Conservation (phyloP, 1,139 yeast genomes). For the Yamadazyma oceani region DNA sequence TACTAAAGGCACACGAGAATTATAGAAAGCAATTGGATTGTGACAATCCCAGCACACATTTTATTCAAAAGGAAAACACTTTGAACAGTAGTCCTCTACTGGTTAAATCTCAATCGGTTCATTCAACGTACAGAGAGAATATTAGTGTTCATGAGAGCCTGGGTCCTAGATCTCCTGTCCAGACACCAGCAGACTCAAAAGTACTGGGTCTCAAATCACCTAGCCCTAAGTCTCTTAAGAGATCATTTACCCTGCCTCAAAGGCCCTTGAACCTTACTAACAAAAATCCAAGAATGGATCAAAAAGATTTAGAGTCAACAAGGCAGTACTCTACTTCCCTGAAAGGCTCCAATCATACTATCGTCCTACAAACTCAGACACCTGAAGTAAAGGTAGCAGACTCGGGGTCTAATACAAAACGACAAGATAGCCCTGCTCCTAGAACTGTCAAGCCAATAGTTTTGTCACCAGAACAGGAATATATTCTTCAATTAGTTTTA, state of each 20-base stretch:
- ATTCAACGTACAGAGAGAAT: too few relatives aligned
- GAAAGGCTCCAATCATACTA: constrained; percentile 7
- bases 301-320: not conserved
- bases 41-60: too few relatives aligned
- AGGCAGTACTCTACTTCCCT: constrained; percentile 6
- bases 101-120: too few relatives aligned
- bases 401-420: not conserved
- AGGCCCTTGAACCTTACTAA: not conserved
- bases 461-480: constrained; percentile 43
- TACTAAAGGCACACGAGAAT: constrained; percentile 4
- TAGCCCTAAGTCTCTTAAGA: not conserved
- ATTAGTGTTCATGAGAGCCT: too few relatives aligned
- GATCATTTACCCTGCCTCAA: constrained; percentile 2
- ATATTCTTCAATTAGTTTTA: constrained; percentile 34
- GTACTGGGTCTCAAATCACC: not conserved
- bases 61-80: too few relatives aligned
- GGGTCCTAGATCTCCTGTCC: not conserved
- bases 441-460: constrained; percentile 37
- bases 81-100: too few relatives aligned
- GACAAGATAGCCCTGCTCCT: constrained; percentile 3
- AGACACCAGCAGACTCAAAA: not conserved
- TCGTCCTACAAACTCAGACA: constrained; percentile 10
- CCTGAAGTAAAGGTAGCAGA: not conserved
- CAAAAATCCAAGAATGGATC: not conserved
- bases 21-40: constrained; percentile 1